phyloP scores from a whole-genome alignment of 2,329 filamentous ascomycete species.

The Fusarium chaquense region DNA sequence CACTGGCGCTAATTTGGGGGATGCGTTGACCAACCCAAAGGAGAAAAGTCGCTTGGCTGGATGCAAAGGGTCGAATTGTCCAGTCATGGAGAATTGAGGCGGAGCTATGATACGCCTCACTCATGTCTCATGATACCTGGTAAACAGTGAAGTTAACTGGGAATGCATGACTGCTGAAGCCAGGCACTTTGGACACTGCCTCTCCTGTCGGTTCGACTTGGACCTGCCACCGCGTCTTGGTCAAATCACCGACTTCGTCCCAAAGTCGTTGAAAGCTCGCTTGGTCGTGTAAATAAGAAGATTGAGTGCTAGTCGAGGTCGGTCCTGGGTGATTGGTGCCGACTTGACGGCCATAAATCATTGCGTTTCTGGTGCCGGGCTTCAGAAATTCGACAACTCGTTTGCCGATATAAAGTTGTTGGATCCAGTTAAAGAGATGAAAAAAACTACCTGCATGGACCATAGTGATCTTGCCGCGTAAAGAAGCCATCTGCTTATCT shows the following conservation, averaged over 20 bases:
- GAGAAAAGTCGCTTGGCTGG: conserved; percentile 29
- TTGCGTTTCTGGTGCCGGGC: conserved; percentile 57
- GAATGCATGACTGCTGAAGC: conserved; percentile 45
- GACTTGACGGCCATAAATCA: conserved; percentile 66
- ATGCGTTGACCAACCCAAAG: conserved; percentile 30
- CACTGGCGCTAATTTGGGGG: conserved; percentile 37
- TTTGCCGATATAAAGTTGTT: conserved; percentile 60
- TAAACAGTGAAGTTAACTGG: conserved; percentile 53
- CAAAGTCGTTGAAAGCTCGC: conserved; percentile 65
- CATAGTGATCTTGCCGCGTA: conserved; percentile 59
- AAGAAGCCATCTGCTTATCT: conserved; percentile 50
- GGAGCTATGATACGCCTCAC: conserved; percentile 6
- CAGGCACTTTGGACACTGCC: conserved; percentile 41
- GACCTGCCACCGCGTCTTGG: conserved; percentile 63
- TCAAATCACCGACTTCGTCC: conserved; percentile 64
- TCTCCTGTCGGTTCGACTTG: conserved; percentile 53
- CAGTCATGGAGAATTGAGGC: conserved; percentile 31
- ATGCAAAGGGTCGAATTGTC: conserved; percentile 26
- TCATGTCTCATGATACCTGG: conserved; percentile 49
- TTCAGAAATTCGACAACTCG: conserved; percentile 61
- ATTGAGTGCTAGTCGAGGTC: conserved; percentile 37
- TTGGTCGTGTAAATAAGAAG: conserved; percentile 61
- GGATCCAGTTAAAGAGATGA: conserved; percentile 62
- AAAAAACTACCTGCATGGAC: conserved; percentile 64
- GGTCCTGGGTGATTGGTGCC: conserved; percentile 53